Conservation (phyloP, 306 rosid species). For the Boehmeria nivea region DNA sequence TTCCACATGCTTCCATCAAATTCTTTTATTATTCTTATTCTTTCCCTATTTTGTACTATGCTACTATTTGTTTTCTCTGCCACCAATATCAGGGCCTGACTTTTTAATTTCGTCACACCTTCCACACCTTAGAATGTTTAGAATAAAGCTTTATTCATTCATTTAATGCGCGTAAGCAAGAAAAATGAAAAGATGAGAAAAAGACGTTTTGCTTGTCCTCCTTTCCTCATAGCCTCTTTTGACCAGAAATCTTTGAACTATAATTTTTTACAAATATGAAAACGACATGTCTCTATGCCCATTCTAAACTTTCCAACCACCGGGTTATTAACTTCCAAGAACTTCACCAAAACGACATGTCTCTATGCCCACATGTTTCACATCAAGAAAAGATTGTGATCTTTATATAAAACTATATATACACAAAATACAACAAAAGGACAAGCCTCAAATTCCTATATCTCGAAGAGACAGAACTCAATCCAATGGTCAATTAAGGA, state of each 20-base stretch:
- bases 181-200: no score
- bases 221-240: background rate
- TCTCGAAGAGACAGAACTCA: no score
- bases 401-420: no score
- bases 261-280: background rate
- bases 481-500: no score
- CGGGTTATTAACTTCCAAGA: background rate
- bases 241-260: background rate
- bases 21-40: background rate
- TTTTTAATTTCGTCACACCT: background rate
- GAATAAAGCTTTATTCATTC: no score
- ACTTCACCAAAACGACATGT: background rate
- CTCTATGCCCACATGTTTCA: background rate
- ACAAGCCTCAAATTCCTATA: no score
- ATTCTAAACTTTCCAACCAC: background rate
- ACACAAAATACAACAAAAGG: no score
- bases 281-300: background rate
- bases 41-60: no score
- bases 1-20: background rate
- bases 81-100: background rate
- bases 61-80: background rate
- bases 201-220: conserved; percentile 1
- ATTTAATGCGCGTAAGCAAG: no score
- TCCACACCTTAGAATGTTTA: background rate
- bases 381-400: background rate